Base-by-base conservation (phyloP, 257 asterid genomes). In the Nicotiana paniculata region DNA sequence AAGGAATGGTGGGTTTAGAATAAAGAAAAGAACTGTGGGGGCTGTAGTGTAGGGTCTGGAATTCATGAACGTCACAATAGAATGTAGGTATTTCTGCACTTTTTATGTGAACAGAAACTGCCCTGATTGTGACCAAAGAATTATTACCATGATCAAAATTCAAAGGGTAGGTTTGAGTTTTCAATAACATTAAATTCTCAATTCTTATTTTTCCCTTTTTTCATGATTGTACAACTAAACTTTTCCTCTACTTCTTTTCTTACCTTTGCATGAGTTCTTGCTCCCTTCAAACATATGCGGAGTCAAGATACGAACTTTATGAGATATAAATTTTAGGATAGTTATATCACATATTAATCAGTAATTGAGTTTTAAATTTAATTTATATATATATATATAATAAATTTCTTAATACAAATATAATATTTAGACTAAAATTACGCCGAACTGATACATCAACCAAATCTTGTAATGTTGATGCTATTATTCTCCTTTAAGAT, bases 1-100 rank as follows among this genome's bases (percentile, higher is more conserved):
- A 64, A 64, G 74, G 76, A 65, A 24, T 64, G 76, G 83, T 80
- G 83, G 77, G 32, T 64, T 46, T 80, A 80, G 55, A 62, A 43
- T 62, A 79, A 61, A 21, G 24, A 21, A 21, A 21, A 21, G 24
- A 21, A 74, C 7, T 48, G 79, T 74, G 79, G 59, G 77, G 78
- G 78, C 78, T 70, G 5, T 69, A 39, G 46, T 28, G 77, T 72
- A 72, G 79, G 79, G 39, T 28, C 59, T 48, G 9, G 26, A 74
- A 74, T 26, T 74, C 63, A 74, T 74, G 79, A 74, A 74, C 32
- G 26, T 48, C 79, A 74, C 62, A 26, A 74, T 26, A 74, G 79
- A 74, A 74, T 74, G 43, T 74, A 74, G 79, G 79, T 74, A 24
- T 48, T 72, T 74, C 32, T 72, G 78, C 78, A 74, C 79, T 48